Evolutionary conservation across 345 rosid genomes (phyloP).

Genomic region (Bruguiera sexangula): DNA sequence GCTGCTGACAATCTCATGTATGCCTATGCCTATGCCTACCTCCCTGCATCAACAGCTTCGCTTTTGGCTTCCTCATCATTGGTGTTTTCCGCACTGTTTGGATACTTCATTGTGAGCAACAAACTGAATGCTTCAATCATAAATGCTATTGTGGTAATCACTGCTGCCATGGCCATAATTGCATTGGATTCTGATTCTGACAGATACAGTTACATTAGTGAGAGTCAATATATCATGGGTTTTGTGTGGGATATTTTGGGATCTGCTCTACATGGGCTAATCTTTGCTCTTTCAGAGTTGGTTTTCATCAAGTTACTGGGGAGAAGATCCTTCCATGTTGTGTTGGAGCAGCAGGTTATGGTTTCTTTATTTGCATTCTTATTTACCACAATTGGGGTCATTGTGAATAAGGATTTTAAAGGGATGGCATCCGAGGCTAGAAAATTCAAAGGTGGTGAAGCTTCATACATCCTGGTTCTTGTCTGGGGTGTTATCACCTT

Average conservation of each 20-base stretch:
- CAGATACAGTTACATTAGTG: slow-evolving; percentile 42
- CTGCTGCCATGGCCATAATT: slow-evolving; percentile 60
- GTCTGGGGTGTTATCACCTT: slow-evolving; percentile 66
- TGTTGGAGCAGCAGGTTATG: slow-evolving; percentile 80
- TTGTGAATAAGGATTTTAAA: slow-evolving; percentile 32
- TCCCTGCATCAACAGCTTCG: slow-evolving; percentile 82
- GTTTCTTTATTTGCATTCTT: slow-evolving; percentile 63
- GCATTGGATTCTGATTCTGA: slow-evolving; percentile 80
- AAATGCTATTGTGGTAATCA: slow-evolving; percentile 67
- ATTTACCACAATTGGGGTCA: slow-evolving; percentile 43
- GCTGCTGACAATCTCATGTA: slow-evolving; percentile 83
- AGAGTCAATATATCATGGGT: slow-evolving; percentile 60
- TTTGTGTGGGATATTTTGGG: slow-evolving; percentile 76
- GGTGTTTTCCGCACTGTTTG: slow-evolving; percentile 66
- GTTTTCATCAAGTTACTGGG: slow-evolving; percentile 64
- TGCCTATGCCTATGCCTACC: slow-evolving; percentile 85
- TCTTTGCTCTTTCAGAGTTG: slow-evolving; percentile 80
- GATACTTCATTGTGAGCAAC: slow-evolving; percentile 64
- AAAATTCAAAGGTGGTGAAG: slow-evolving; percentile 17
- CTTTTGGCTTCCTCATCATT: slow-evolving; percentile 80
- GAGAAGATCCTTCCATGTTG: slow-evolving; percentile 76
- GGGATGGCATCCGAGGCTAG: slow-evolving; percentile 24
- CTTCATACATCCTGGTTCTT: slow-evolving; percentile 5
- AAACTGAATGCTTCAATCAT: slow-evolving; percentile 57
- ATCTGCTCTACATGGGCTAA: slow-evolving; percentile 81